Conservation (phyloP, 2,329 filamentous ascomycete species). For the Aureobasidium uvarum region DNA sequence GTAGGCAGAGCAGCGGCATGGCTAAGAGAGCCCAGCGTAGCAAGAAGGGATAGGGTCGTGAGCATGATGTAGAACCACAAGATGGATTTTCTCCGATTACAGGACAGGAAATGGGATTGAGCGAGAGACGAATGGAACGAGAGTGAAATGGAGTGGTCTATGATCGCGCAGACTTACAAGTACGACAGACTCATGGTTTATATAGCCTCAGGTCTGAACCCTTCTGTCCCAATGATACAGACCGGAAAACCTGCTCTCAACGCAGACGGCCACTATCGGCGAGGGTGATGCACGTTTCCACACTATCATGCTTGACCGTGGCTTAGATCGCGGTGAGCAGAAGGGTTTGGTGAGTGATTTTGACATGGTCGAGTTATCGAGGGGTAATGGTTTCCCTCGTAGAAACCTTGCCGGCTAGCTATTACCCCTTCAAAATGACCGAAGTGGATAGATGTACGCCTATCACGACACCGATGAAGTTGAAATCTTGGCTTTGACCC, state of each 20-base stretch:
- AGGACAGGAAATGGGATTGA: background rate
- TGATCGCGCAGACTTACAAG: background rate
- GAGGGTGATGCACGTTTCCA: background rate
- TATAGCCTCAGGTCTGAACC: slow-evolving; percentile 5
- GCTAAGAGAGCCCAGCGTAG: slow-evolving; percentile 8
- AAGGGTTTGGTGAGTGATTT: slow-evolving; percentile 6
- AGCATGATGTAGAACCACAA: background rate
- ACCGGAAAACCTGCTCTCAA: background rate
- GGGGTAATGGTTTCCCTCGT: slow-evolving; percentile 15
- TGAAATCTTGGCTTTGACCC: slow-evolving; percentile 13
- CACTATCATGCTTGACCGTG: slow-evolving; percentile 2
- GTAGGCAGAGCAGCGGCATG: slow-evolving; percentile 2
- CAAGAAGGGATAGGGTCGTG: slow-evolving; percentile 4
- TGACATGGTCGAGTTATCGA: background rate
- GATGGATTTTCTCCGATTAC: background rate
- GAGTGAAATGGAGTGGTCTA: background rate
- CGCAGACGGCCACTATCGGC: slow-evolving; percentile 12
- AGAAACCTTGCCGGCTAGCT: background rate
- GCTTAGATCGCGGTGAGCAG: slow-evolving; percentile 5
- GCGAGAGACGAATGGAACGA: background rate
- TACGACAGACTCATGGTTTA: background rate
- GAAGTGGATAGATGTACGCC: background rate
- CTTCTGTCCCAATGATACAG: background rate
- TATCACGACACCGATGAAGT: slow-evolving; percentile 12
- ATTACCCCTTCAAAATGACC: slow-evolving; percentile 19